A percentile compares a stretch with the other conserved stretches of the same genome.
Conservation (phyloP, 108 stramenopile species). For the Stephanodiscus triporus region DNA sequence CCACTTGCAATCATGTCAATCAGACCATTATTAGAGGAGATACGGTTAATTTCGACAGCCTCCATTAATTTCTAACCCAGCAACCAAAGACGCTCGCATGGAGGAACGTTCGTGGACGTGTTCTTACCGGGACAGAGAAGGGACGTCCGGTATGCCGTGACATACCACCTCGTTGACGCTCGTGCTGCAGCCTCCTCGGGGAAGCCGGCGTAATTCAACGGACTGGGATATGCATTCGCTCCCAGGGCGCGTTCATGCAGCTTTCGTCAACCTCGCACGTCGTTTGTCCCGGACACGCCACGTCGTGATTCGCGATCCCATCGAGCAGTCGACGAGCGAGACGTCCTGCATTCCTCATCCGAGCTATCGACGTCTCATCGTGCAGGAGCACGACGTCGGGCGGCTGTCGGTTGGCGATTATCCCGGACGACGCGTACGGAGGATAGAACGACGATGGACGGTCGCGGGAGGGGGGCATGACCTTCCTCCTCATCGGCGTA, state of each 20-base stretch:
- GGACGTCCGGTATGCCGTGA: constrained; percentile 94
- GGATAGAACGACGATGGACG: constrained; percentile 51
- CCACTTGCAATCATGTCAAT: too few species aligned
- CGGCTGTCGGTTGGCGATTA: too few species aligned
- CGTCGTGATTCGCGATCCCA: constrained; percentile 49
- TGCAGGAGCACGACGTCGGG: constrained; percentile 50
- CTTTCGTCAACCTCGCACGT: constrained; percentile 91
- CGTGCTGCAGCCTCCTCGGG: constrained; percentile 95
- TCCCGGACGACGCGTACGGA: constrained; percentile 77
- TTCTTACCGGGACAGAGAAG: too few species aligned
- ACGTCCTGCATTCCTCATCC: constrained; percentile 63
- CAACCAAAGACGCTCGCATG: too few species aligned
- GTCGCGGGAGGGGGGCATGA: constrained; percentile 3
- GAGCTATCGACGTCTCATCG: constrained; percentile 48
- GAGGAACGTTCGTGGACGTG: too few species aligned
- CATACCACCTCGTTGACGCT: constrained; percentile 98
- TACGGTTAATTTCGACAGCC: too few species aligned
- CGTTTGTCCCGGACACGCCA: constrained; percentile 76
- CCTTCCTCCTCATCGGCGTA: not conserved
- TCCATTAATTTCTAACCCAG: too few species aligned
- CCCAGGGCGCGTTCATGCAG: constrained; percentile 82
- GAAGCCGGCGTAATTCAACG: constrained; percentile 95
- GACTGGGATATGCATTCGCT: constrained; percentile 90
- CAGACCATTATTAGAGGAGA: too few species aligned
- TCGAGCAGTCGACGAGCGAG: constrained; percentile 73